Percentiles rank a stretch among this genome's conserved stretches.
These are phyloP conservation scores for Salisapilia sapeloensis DNA, from an alignment of 352 stramenopile genomes.

Conservation along the genomic window DNA sequence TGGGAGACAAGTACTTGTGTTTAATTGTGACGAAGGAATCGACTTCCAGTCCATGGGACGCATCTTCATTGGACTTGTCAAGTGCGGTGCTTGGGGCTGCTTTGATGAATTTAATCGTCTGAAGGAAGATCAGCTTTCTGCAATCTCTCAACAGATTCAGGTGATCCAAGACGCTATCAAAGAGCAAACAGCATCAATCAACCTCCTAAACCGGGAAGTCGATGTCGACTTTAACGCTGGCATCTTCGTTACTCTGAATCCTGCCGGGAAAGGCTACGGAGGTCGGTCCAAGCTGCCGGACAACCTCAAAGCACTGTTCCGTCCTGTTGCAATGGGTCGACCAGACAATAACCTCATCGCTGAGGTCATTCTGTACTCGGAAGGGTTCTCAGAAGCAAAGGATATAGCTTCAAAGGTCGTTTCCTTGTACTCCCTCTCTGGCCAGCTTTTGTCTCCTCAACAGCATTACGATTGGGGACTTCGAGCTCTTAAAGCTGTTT, in stretches of 20 bases:
- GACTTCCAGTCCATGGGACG: conserved; percentile 90
- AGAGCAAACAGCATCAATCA: conserved; percentile 41
- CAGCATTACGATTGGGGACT: conserved; percentile 92
- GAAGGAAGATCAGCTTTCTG: conserved; percentile 88
- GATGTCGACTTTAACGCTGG: conserved; percentile 87
- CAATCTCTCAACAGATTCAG: conserved; percentile 91
- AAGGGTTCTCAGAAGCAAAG: conserved; percentile 84
- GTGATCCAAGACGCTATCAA: conserved; percentile 91
- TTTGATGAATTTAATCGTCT: conserved; percentile 95
- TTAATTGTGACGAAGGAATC: conserved; percentile 91
- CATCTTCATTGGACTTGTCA: conserved; percentile 91
- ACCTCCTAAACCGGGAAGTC: conserved; percentile 69
- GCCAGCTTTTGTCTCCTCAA: conserved; percentile 75
- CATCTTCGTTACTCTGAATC: conserved; percentile 94
- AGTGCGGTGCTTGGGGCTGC: conserved; percentile 91
- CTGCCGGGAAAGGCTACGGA: conserved; percentile 87
- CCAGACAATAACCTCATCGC: conserved; percentile 91
- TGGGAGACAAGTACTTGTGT: conserved; percentile 84
- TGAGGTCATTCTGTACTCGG: conserved; percentile 84
- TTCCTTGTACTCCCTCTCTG: conserved; percentile 80
- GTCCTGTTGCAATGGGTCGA: conserved; percentile 84
- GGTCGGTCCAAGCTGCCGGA: conserved; percentile 86
- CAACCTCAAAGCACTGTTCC: conserved; percentile 90
- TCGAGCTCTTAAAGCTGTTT: conserved; percentile 85
- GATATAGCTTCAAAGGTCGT: conserved; percentile 85